A percentile compares a stretch with the other conserved stretches of the same genome.
phyloP scores from a whole-genome alignment of 2,329 filamentous ascomycete species.

The Magnaporthiopsis poae region DNA sequence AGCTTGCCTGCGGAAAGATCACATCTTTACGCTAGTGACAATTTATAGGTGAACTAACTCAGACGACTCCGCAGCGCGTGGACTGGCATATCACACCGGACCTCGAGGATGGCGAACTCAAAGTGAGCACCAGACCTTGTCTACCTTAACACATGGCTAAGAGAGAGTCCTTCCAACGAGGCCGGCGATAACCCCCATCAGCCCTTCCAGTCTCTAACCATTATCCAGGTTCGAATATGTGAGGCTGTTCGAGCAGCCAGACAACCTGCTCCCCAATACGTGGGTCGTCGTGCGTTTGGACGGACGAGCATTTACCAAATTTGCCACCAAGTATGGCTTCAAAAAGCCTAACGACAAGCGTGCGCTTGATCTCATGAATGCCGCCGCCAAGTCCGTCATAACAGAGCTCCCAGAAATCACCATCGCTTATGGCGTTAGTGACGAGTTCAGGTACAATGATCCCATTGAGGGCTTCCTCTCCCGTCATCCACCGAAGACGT shows the following conservation, averaged over 20 bases:
- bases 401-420: slow-evolving; percentile 74
- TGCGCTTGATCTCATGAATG: slow-evolving; percentile 89
- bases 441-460: slow-evolving; percentile 65
- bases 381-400: slow-evolving; percentile 75
- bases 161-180: background rate
- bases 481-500: slow-evolving; percentile 25
- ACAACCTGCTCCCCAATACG: slow-evolving; percentile 74
- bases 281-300: slow-evolving; percentile 94
- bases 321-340: slow-evolving; percentile 62
- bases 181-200: background rate
- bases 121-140: slow-evolving; percentile 13
- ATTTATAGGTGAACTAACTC: background rate
- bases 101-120: slow-evolving; percentile 18
- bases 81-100: background rate
- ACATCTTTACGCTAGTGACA: background rate
- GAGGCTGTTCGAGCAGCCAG: slow-evolving; percentile 73
- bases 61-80: background rate
- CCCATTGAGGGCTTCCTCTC: slow-evolving; percentile 9
- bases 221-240: slow-evolving; percentile 78
- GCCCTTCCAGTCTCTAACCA: background rate
- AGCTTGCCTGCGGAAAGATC: background rate
- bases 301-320: slow-evolving; percentile 83
- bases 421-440: slow-evolving; percentile 85
- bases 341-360: slow-evolving; percentile 84
- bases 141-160: too few relatives aligned